phyloP scores from a whole-genome alignment of 1,284 basidiomycete genomes.

The Pyrrhoderma lamaoense region DNA sequence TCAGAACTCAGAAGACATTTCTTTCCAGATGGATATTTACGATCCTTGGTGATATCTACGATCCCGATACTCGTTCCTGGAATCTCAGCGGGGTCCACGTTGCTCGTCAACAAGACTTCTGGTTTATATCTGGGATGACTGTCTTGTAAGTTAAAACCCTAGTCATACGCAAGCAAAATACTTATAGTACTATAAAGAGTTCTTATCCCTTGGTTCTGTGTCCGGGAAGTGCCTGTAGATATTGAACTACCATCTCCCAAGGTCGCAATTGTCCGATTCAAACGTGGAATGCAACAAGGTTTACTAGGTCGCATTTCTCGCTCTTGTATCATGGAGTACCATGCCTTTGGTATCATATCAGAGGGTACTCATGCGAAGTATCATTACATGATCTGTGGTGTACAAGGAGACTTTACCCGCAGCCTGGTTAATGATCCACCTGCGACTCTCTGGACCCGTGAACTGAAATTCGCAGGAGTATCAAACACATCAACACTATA shows the following conservation, averaged over 20 bases:
- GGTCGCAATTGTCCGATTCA: conserved; percentile 57
- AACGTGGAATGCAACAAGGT: conserved; percentile 67
- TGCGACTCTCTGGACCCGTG: conserved; percentile 57
- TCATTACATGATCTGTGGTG: conserved; percentile 66
- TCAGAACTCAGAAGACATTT: background rate
- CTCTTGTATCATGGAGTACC: conserved; percentile 46
- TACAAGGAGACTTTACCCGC: conserved; percentile 65
- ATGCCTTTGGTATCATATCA: conserved; percentile 64
- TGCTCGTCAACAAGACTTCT: conserved; percentile 38
- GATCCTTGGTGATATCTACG: conserved; percentile 43
- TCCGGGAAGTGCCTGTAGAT: conserved; percentile 36
- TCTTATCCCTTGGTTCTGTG: conserved; percentile 37
- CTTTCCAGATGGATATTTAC: conserved; percentile 44
- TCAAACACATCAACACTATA: conserved; percentile 39
- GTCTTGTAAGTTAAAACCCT: conserved; percentile 23
- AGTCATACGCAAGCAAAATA: background rate
- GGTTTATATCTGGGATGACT: conserved; percentile 38
- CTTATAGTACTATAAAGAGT: conserved; percentile 20
- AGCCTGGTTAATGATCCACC: conserved; percentile 55
- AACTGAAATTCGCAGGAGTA: conserved; percentile 48
- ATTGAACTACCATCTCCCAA: conserved; percentile 53
- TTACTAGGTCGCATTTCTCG: conserved; percentile 60
- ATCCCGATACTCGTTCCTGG: conserved; percentile 34
- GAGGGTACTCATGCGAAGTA: conserved; percentile 53
- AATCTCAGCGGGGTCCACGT: conserved; percentile 31